Percentiles rank a stretch among this genome's conserved stretches.
Evolutionary conservation across 805 yeast genomes (phyloP).

Genomic region (Candida maesae): DNA sequence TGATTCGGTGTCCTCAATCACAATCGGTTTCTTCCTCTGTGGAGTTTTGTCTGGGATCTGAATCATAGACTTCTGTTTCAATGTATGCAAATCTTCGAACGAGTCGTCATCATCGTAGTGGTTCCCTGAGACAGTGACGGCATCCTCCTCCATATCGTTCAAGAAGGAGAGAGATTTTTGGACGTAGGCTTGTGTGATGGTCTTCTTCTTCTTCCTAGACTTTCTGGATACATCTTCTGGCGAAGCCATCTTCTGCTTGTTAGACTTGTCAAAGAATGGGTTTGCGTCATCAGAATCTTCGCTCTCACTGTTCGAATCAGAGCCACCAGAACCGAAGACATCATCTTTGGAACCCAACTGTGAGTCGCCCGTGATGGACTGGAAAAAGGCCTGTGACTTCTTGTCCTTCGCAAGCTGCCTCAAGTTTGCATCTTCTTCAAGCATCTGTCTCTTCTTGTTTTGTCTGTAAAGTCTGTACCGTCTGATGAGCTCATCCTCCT

Average conservation of each 20-base stretch:
- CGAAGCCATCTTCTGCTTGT: slow-evolving; percentile 11
- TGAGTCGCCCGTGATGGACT: slow-evolving; percentile 51
- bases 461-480: slow-evolving; percentile 24
- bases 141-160: slow-evolving; percentile 29
- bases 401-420: slow-evolving; percentile 48
- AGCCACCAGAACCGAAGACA: slow-evolving; percentile 26
- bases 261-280: slow-evolving; percentile 25
- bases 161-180: slow-evolving; percentile 54
- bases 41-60: slow-evolving; percentile 31
- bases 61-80: slow-evolving; percentile 41
- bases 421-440: slow-evolving; percentile 44
- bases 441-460: slow-evolving; percentile 38
- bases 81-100: slow-evolving; percentile 40
- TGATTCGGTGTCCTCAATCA: slow-evolving; percentile 17
- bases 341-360: slow-evolving; percentile 28
- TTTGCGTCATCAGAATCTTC: slow-evolving; percentile 23
- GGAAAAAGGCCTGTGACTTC: slow-evolving; percentile 64
- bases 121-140: slow-evolving; percentile 3
- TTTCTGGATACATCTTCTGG: slow-evolving; percentile 18
- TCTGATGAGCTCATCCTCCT: slow-evolving; percentile 58
- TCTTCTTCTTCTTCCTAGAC: slow-evolving; percentile 29
- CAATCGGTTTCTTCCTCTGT: slow-evolving; percentile 14
- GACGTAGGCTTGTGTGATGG: slow-evolving; percentile 51
- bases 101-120: slow-evolving; percentile 33
- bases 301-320: slow-evolving; percentile 28